These are phyloP conservation scores for Phytophthora sp. DNA, from an alignment of 352 stramenopile species.

Conservation along the genomic window DNA sequence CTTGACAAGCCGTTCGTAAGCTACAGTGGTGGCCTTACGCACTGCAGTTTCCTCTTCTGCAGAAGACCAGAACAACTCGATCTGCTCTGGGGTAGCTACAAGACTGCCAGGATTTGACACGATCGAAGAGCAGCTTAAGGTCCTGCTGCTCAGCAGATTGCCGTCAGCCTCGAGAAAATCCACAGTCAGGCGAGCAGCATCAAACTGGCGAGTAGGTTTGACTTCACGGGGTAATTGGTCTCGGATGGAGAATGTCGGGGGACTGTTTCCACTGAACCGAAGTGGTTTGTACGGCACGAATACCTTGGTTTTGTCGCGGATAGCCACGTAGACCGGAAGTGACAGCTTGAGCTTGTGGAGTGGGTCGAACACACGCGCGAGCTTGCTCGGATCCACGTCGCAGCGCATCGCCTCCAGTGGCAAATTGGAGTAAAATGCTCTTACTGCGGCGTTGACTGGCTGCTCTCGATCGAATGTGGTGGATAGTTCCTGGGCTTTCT, in stretches of 20 bases:
- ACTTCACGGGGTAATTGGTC: constrained; percentile 12
- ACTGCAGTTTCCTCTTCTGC: constrained; percentile 23
- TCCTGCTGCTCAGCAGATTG: constrained; percentile 18
- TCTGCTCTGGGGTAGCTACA: constrained; percentile 24
- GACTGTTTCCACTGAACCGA: constrained; percentile 27
- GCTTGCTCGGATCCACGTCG: constrained; percentile 41
- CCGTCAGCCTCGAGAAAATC: constrained; percentile 23
- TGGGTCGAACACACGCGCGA: constrained; percentile 45
- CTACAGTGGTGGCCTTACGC: constrained; percentile 25
- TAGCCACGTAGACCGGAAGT: constrained; percentile 38
- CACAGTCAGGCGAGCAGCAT: constrained; percentile 20
- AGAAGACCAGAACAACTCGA: constrained; percentile 34
- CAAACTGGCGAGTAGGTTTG: constrained; percentile 24
- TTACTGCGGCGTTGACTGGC: constrained; percentile 58
- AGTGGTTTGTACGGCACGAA: constrained; percentile 46
- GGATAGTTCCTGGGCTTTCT: constrained; percentile 49
- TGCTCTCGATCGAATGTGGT: constrained; percentile 61
- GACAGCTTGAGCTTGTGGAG: constrained; percentile 41
- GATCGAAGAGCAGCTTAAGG: constrained; percentile 32
- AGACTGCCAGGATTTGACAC: constrained; percentile 27
- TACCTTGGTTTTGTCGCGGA: constrained; percentile 36
- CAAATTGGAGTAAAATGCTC: constrained; percentile 76
- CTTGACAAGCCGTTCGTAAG: constrained; percentile 38
- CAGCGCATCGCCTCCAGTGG: constrained; percentile 86
- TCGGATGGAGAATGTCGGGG: constrained; percentile 33